Percentiles rank a stretch among this genome's conserved stretches.
Evolutionary conservation across 345 rosid species (phyloP).

Genomic region (Eucalyptus tenuipes): DNA sequence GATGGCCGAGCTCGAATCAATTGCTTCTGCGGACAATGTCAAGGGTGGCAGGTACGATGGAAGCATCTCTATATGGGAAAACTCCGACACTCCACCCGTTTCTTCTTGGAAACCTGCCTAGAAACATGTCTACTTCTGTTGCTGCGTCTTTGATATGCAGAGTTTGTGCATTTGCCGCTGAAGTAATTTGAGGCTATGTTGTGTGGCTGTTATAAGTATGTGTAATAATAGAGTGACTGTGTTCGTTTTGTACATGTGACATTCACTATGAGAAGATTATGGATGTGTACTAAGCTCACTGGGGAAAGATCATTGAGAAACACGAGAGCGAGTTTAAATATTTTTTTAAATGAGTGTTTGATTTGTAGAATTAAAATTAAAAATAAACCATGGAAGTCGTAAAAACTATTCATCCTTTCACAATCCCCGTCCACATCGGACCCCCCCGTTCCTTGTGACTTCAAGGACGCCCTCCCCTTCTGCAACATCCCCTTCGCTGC

Average conservation of each 20-base stretch:
- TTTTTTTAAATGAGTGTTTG: no score
- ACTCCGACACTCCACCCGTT: slow-evolving; percentile 41
- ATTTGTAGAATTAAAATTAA: no score
- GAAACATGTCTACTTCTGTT: neutral
- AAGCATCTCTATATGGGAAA: slow-evolving; percentile 4
- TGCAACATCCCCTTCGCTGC: no score
- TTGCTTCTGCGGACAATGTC: slow-evolving; percentile 19
- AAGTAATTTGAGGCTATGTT: neutral
- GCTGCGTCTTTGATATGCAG: neutral
- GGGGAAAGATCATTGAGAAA: neutral
- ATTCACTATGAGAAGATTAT: neutral
- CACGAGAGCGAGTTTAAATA: neutral
- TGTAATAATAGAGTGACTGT: neutral
- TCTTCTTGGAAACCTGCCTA: slow-evolving; percentile 28
- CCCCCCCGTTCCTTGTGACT: no score
- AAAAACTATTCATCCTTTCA: no score
- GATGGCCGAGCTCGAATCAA: slow-evolving; percentile 46
- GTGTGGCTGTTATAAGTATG: neutral
- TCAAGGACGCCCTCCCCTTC: no score
- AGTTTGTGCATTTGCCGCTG: neutral
- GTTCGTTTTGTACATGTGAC: neutral
- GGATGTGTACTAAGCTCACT: neutral
- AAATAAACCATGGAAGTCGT: no score
- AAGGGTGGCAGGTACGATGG: slow-evolving; percentile 35
- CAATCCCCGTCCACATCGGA: no score